Conservation (phyloP, 176 grass and related monocot species). For the Raddia distichophylla region DNA sequence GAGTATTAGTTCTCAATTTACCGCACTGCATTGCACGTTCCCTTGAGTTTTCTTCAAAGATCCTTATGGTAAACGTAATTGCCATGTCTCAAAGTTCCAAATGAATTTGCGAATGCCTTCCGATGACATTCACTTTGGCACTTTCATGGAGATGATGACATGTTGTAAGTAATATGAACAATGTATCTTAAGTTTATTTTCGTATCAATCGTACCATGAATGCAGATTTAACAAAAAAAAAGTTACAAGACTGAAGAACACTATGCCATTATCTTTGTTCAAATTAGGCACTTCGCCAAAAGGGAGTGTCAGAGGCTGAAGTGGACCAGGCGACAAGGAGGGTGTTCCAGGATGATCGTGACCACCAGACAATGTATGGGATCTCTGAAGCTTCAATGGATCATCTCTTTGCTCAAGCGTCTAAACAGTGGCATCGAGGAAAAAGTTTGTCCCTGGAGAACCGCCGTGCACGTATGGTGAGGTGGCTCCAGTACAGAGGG, state of each 20-base stretch:
- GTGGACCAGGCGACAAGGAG: conserved; percentile 65
- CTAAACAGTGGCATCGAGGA: conserved; percentile 77
- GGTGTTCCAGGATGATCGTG: conserved; percentile 59
- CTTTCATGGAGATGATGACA: not conserved
- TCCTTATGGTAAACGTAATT: not conserved
- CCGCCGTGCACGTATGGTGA: conserved; percentile 57
- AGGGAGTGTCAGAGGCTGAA: conserved; percentile 58
- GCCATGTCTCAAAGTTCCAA: not conserved
- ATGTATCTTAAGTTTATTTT: not conserved
- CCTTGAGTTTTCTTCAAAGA: not conserved
- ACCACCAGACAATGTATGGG: conserved; percentile 38
- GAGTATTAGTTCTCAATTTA: not conserved
- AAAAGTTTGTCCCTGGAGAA: conserved; percentile 52
- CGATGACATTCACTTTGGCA: not conserved
- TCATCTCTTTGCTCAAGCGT: conserved; percentile 76
- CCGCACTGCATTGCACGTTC: not conserved
- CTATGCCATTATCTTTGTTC: not conserved
- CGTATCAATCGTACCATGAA: no score
- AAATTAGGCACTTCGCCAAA: conserved; percentile 74
- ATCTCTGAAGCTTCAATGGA: conserved; percentile 76
- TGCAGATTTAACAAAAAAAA: not conserved
- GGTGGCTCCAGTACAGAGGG: conserved; percentile 91
- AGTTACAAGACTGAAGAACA: not conserved
- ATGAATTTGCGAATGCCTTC: not conserved
- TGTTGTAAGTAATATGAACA: not conserved